Evolutionary conservation across 108 stramenopile genomes (phyloP), one percentile per base, ranked within the genome.

Genomic region (Schizochytrium sp.): DNA sequence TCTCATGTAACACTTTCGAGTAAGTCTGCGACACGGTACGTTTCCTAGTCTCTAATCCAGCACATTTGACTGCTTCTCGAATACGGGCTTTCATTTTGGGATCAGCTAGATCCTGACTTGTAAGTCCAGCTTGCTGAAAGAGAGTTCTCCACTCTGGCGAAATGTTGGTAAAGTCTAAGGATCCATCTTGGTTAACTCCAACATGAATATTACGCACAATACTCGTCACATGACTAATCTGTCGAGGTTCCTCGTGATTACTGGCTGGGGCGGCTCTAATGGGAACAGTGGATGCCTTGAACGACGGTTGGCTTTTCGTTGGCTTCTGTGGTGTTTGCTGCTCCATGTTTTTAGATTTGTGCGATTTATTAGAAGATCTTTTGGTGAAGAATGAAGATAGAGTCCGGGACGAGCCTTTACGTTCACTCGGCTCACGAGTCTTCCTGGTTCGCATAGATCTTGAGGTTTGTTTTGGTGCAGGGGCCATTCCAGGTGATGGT

Each of bases 61-160:
- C 47, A 40, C 15, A 13, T 15, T 47, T 53, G 15, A 83, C 15
- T 3, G 53, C 53, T 47, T 83, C 76, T 1, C 53, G 47, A 40
- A 83, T 83, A n/a, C 10, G 47, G 47, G 10, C 50, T n/a, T 49
- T 55, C 0, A 83, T 40, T 47, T 83, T 17, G 50, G 76, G 76
- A 40, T 83, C 3, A 40, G 4, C 40, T 8, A 83, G 28, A 2
- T 83, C 76, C 45, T 46, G 13, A 13, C 55, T 83, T 13, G 10
- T 10, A 28, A 83, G 10, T 5, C 76, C 76, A 5, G 76, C 76
- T 40, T 83, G 5, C 28, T 50, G 47, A 40, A 83, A 83, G 10
- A 83, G 53, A 10, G 19, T n/a, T 42, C 55, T 83, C 76, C 76
- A 83, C 47, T 83, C 50, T 10, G 76, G n/a, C 5, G 76, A 53